Conservation (phyloP, 345 rosid species). For the Acer negundo region DNA sequence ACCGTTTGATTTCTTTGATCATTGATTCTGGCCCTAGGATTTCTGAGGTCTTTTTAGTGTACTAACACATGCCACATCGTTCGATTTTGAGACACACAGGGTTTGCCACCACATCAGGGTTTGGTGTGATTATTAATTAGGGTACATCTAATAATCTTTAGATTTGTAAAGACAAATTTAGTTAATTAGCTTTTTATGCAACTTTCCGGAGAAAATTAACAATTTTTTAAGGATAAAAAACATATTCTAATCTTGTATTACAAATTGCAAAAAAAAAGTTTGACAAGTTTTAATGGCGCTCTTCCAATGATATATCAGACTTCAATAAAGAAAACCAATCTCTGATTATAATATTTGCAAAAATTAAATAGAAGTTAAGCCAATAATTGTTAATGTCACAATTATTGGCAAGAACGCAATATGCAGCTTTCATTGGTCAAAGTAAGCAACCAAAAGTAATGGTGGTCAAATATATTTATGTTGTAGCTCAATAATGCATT, state of each 20-base stretch:
- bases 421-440: not conserved
- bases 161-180: not conserved
- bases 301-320: not conserved
- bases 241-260: too few species aligned
- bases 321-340: not conserved
- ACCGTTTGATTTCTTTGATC: not conserved
- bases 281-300: not conserved
- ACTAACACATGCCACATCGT: not conserved
- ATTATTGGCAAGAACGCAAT: not conserved
- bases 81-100: not conserved
- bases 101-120: not conserved
- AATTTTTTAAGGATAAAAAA: too few species aligned
- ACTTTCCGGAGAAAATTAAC: too few species aligned
- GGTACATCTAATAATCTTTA: not conserved
- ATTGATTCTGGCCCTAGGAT: not conserved
- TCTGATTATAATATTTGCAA: too few species aligned
- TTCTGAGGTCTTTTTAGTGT: not conserved
- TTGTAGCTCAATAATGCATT: not conserved
- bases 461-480: not conserved
- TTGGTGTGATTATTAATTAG: not conserved
- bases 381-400: not conserved
- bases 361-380: not conserved
- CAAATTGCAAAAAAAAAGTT: not conserved
- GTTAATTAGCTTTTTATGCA: too few species aligned
- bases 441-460: not conserved